Evolutionary conservation across 2,329 filamentous ascomycete genomes (phyloP).

Genomic region (Fusarium fracticaudum): DNA sequence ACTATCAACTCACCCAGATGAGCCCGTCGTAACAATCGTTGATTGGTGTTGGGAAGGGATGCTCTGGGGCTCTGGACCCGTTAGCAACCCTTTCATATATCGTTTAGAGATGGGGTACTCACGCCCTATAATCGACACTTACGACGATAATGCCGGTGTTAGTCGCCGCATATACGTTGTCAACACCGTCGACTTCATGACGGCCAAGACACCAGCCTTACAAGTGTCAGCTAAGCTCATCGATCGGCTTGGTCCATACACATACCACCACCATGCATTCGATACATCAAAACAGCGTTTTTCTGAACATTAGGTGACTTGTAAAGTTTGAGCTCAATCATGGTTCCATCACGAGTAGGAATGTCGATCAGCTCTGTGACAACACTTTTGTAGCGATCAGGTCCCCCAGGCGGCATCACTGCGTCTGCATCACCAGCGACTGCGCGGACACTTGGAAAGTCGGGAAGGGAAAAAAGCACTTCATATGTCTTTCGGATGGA

Average conservation of each 20-base stretch:
- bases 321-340: conserved; percentile 36
- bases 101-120: neutral
- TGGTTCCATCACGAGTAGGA: conserved; percentile 23
- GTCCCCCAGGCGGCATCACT: conserved; percentile 24
- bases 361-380: conserved; percentile 25
- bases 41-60: conserved; percentile 33
- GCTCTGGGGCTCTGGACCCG: conserved; percentile 28
- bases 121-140: conserved; percentile 38
- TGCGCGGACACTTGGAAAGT: conserved; percentile 7
- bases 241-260: neutral
- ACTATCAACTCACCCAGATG: conserved; percentile 27
- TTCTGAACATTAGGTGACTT: conserved; percentile 3
- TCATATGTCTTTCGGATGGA: neutral
- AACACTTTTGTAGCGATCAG: conserved; percentile 25
- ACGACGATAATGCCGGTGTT: conserved; percentile 33
- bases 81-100: neutral
- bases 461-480: neutral
- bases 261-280: conserved; percentile 41
- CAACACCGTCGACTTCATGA: conserved; percentile 37
- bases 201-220: conserved; percentile 36
- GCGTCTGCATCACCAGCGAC: conserved; percentile 23
- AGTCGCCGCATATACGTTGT: conserved; percentile 34
- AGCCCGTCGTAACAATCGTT: conserved; percentile 39
- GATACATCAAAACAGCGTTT: conserved; percentile 35
- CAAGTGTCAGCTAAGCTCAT: neutral